Conservation (phyloP, 2,329 filamentous ascomycete genomes). For the Cladorrhinum sp. region DNA sequence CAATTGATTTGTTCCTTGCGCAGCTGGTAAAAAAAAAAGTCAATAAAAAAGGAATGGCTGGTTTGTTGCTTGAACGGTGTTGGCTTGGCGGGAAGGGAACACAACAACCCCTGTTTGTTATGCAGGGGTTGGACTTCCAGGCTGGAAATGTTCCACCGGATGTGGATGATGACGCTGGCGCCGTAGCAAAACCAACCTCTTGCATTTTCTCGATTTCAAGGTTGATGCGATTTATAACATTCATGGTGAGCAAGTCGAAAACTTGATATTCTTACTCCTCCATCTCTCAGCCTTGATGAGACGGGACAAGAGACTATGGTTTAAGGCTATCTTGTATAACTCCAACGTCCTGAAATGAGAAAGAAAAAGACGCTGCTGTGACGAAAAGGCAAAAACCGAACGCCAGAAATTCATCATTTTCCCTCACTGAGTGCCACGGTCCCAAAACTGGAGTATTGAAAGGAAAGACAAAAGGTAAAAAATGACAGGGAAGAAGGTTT, state of each 20-base stretch:
- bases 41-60: slow-evolving; percentile 32
- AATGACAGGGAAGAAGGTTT: not conserved
- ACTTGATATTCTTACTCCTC: no score
- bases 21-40: slow-evolving; percentile 17
- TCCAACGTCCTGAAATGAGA: not conserved
- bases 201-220: not conserved
- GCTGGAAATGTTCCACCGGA: not conserved
- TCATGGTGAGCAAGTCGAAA: no score
- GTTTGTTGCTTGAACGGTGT: not conserved
- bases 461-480: not conserved
- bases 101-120: not conserved
- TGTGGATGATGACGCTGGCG: not conserved
- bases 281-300: no score
- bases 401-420: not conserved
- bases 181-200: not conserved
- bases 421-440: not conserved
- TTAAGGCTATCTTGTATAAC: no score
- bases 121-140: not conserved
- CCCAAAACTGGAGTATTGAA: not conserved
- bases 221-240: not conserved
- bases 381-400: not conserved
- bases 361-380: not conserved
- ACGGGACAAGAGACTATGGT: not conserved
- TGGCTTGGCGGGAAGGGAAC: not conserved
- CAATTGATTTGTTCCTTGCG: slow-evolving; percentile 10